Evolutionary conservation across 108 stramenopile species (phyloP).

Genomic region (Craspedostauros australis): DNA sequence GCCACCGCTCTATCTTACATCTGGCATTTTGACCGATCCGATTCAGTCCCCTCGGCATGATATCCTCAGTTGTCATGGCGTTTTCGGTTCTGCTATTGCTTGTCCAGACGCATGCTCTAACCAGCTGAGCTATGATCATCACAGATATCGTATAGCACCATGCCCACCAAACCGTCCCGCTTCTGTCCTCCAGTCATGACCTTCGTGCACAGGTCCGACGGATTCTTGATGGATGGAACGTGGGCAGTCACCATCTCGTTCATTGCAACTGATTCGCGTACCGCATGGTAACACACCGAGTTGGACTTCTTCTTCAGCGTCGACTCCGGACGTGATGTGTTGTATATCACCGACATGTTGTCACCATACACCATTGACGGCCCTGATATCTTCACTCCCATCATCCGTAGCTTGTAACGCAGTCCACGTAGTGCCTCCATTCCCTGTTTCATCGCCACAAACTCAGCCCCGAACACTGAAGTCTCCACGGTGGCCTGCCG

Average conservation of each 20-base stretch:
- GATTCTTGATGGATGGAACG: slow-evolving; percentile 21
- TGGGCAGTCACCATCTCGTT: slow-evolving; percentile 21
- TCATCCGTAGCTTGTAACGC: slow-evolving; percentile 50
- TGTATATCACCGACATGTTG: slow-evolving; percentile 31
- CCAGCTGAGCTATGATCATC: too few relatives aligned
- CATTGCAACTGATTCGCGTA: slow-evolving; percentile 26
- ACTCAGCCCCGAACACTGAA: slow-evolving; percentile 33
- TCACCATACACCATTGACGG: slow-evolving; percentile 28
- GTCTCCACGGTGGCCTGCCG: slow-evolving; percentile 31
- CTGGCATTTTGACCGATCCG: too few relatives aligned
- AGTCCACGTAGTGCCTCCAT: slow-evolving; percentile 34
- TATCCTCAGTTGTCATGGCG: too few relatives aligned
- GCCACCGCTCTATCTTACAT: too few relatives aligned
- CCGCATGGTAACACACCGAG: slow-evolving; percentile 37
- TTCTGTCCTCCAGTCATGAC: slow-evolving; percentile 24
- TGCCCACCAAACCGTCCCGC: slow-evolving; percentile 8
- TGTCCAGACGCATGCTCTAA: too few relatives aligned
- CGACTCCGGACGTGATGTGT: slow-evolving; percentile 33
- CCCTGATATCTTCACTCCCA: slow-evolving; percentile 37
- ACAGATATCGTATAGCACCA: slow-evolving; percentile 13
- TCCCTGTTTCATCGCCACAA: slow-evolving; percentile 41
- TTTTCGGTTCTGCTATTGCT: too few relatives aligned
- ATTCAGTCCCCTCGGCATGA: too few relatives aligned
- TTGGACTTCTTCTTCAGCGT: slow-evolving; percentile 48
- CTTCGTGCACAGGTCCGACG: slow-evolving; percentile 35